Base-by-base conservation (phyloP, 768 basidiomycete genomes). In the Agrocybe pediades region DNA sequence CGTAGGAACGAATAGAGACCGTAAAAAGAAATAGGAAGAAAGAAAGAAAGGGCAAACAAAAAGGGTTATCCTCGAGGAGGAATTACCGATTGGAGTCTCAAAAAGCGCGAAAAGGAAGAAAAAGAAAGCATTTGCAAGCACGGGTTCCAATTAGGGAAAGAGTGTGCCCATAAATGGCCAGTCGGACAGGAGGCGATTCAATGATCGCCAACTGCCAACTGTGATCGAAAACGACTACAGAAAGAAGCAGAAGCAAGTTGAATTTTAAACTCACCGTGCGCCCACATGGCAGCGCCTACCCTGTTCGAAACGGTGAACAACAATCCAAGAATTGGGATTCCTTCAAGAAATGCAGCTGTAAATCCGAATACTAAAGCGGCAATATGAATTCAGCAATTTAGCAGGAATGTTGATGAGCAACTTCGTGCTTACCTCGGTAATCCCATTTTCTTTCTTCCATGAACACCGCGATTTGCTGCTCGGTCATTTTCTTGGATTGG, bases 281-380 rank as follows among this genome's bases (percentile, higher is more conserved):
- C 89, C 88, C 93, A 97, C 95, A 97, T 96, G 1, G 93, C 93
- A 2, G 92, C 95, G 6, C 94, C 94, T 21, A 96, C 82, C 6
- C 92, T 79, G 65, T 96, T 95, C 0, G 92, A 94, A 16, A 96
- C 76, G 1, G 86, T 86, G 65, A 96, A 92, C 9, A 88, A 69
- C 4, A 96, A 71, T 0, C 95, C 95, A 2, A 93, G 63, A 53
- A 97, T 79, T 0, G 95, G 95, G 0, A 96, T 71, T 1, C 81
- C 79, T 69, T 97, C 95, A 2, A 95, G 74, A 5, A 96, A 71
- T 0, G 92, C 85, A 0, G 95, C 90, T 0, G 82, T 68, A 65
- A 96, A 95, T 4, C 95, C 95, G 62, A 97, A 97, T 0, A 79
- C 92, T 93, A 23, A n/a, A 25, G 25, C 13, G 20, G 24, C 1